These are phyloP conservation scores for Xylaria polymorpha DNA, from an alignment of 2,329 filamentous ascomycete species.

Conservation along the genomic window DNA sequence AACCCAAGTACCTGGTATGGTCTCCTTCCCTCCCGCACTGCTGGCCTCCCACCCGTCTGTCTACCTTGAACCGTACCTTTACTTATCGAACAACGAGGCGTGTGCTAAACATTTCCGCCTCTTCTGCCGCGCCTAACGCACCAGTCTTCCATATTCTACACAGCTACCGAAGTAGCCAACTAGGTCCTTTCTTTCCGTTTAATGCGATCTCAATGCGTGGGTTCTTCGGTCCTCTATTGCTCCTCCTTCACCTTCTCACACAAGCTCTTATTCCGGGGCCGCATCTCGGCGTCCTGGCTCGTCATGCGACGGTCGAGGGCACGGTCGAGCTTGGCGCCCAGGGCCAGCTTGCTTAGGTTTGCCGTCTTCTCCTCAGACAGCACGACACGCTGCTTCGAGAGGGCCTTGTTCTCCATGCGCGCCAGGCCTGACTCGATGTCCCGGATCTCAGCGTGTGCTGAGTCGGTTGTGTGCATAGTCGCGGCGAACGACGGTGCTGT, in stretches of 20 bases:
- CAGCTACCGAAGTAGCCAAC: neutral
- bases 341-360: slow-evolving; percentile 84
- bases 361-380: slow-evolving; percentile 83
- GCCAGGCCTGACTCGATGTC: slow-evolving; percentile 84
- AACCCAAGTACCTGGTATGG: neutral
- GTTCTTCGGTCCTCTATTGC: slow-evolving; percentile 5
- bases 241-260: slow-evolving; percentile 42
- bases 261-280: slow-evolving; percentile 61
- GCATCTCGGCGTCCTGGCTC: slow-evolving; percentile 88
- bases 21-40: neutral
- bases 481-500: slow-evolving; percentile 70
- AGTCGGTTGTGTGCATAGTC: slow-evolving; percentile 65
- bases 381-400: slow-evolving; percentile 82
- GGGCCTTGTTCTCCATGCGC: slow-evolving; percentile 89
- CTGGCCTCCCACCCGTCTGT: neutral
- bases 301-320: slow-evolving; percentile 88
- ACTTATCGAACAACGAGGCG: neutral
- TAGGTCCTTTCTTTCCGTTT: too few relatives aligned
- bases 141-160: neutral
- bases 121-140: slow-evolving; percentile 1
- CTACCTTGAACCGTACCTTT: neutral
- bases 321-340: slow-evolving; percentile 90
- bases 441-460: slow-evolving; percentile 67
- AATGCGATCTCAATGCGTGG: too few relatives aligned
- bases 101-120: neutral